Evolutionary conservation across 495 filamentous ascomycete species (phyloP), one percentile per base, ranked within the genome.

Genomic region (Cetradonia linearis): DNA sequence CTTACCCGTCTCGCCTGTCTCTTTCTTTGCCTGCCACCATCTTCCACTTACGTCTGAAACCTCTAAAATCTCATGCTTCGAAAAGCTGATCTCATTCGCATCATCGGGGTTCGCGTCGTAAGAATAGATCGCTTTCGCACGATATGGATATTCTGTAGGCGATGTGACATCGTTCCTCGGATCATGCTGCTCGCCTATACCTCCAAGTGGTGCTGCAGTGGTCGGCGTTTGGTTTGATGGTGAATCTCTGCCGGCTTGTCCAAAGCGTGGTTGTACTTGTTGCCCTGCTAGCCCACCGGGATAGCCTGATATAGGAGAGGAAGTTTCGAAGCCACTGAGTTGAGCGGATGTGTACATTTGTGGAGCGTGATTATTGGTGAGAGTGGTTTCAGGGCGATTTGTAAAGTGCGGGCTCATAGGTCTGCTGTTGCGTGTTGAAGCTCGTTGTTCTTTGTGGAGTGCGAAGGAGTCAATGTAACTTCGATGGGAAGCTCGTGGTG

Each of bases 21-120:
- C 82, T 76, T 97, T 96, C 76, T 89, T 83, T 63, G 93, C 93
- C 75, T 98, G 93, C 93, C 93, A 98, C 93, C 93, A 98, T 73
- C 93, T 75, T 33, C 93, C 93, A 67, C 89, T 95, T 59, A 98
- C 94, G 67, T 98, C 93, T 48, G 88, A 95, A 59, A 98, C 92
- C 71, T 98, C 92, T 47, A 98, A 78, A 58, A 96, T 89, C 72
- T 98, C 93, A 66, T 97, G 89, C 74, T 97, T 97, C 50, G 83
- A 78, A 78, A 98, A 98, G 64, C 87, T 91, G 62, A 98, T 97
- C 72, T 98, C 93, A 71, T 98, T 97, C 49, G 90, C 90, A 67
- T 98, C 93, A 65, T 97, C 91, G 2, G 93, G 93, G 70, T 97
- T 97, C 58, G 93, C 93, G 69, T 97, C 92, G 74, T 98, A 98